A percentile compares a stretch with the other conserved stretches of the same genome.
Conservation (phyloP, 192 early-diverging fungal species). For the Chytriomyces sp. region DNA sequence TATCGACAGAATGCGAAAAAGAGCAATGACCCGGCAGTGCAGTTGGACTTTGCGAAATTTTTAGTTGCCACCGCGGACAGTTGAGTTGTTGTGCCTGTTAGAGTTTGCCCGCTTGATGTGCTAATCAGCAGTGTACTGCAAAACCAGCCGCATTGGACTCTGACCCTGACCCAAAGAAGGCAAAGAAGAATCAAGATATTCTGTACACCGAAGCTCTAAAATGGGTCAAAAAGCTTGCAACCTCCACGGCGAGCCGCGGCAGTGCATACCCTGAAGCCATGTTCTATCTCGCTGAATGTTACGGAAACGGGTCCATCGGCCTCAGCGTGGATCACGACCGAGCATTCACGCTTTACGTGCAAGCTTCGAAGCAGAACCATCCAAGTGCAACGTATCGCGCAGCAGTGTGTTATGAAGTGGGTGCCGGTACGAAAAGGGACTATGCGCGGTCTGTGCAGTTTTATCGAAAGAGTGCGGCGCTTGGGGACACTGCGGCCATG, state of each 20-base stretch:
- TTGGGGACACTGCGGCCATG: slow-evolving; percentile 94
- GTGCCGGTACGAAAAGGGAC: slow-evolving; percentile 90
- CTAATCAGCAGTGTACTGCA: slow-evolving; percentile 57
- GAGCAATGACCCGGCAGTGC: slow-evolving; percentile 27
- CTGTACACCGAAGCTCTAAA: slow-evolving; percentile 83
- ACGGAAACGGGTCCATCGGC: slow-evolving; percentile 83
- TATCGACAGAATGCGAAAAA: slow-evolving; percentile 36
- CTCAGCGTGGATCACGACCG: slow-evolving; percentile 81
- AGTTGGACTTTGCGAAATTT: slow-evolving; percentile 76
- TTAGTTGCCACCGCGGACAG: slow-evolving; percentile 76
- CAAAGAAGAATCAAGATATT: slow-evolving; percentile 73
- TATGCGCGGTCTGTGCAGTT: slow-evolving; percentile 81
- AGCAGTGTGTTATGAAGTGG: slow-evolving; percentile 95
- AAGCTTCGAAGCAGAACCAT: slow-evolving; percentile 92
- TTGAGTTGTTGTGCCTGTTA: slow-evolving; percentile 31
- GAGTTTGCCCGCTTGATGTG: slow-evolving; percentile 12
- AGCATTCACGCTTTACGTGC: slow-evolving; percentile 89
- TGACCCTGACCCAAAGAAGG: slow-evolving; percentile 63
- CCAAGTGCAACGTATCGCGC: slow-evolving; percentile 90
- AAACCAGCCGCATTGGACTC: slow-evolving; percentile 51
- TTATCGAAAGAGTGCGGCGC: slow-evolving; percentile 88
- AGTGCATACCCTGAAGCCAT: slow-evolving; percentile 84
- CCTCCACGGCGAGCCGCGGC: slow-evolving; percentile 56
- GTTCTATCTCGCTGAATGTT: slow-evolving; percentile 89
- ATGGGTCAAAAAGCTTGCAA: slow-evolving; percentile 81